Evolutionary conservation across 257 asterid species (phyloP).

Genomic region (Gynochthodes officinalis): DNA sequence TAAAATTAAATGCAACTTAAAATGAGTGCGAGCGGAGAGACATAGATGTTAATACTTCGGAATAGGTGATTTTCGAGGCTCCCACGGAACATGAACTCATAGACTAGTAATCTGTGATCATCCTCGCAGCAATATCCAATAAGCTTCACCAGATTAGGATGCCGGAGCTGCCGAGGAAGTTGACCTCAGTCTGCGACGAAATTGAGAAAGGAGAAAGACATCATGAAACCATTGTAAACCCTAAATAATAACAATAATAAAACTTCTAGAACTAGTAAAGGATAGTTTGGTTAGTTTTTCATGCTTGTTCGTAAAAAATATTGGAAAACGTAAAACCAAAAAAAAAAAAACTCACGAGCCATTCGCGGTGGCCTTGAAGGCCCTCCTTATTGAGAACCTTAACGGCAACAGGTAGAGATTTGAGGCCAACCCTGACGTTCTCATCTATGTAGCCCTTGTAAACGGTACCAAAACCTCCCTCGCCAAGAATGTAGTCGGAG

Average conservation of each 20-base stretch:
- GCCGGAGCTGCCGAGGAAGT: constrained; percentile 95
- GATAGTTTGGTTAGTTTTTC: no score
- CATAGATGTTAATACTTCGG: constrained; percentile 62
- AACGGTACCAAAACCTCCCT: constrained; percentile 98
- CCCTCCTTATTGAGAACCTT: constrained; percentile 99
- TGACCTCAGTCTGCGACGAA: constrained; percentile 76
- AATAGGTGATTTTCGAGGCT: constrained; percentile 98
- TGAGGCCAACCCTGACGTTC: constrained; percentile 94
- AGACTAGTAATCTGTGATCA: constrained; percentile 92
- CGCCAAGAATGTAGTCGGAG: constrained; percentile 96
- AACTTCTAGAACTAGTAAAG: no score
- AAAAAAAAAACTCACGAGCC: constrained; percentile 65
- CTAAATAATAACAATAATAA: background rate
- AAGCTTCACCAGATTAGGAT: constrained; percentile 92
- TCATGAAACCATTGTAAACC: no score
- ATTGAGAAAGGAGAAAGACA: background rate
- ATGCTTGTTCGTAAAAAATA: no score
- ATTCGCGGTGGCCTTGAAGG: constrained; percentile 97
- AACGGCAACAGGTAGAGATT: constrained; percentile 93
- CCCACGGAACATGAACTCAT: constrained; percentile 97
- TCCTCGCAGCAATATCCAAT: constrained; percentile 99
- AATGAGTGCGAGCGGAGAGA: constrained; percentile 33
- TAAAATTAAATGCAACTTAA: background rate
- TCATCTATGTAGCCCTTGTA: constrained; percentile 98
- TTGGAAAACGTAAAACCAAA: no score